These are phyloP conservation scores for Primulina huaijiensis DNA, from an alignment of 257 asterid genomes.

Conservation along the genomic window DNA sequence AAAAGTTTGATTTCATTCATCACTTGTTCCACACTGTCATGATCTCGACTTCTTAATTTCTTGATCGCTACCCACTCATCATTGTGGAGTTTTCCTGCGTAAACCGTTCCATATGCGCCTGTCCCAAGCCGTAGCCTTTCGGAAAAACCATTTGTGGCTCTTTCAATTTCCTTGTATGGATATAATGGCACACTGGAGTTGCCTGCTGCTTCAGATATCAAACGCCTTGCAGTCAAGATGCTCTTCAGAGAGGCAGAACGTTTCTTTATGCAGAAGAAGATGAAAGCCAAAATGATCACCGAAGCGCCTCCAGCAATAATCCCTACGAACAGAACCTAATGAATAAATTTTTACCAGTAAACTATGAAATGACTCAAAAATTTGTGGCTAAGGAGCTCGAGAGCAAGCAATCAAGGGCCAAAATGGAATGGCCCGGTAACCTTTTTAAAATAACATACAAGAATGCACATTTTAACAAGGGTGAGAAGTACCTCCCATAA, in stretches of 20 bases:
- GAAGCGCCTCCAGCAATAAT: constrained; percentile 61
- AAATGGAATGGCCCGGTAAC: background rate
- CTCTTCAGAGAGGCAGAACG: constrained; percentile 42
- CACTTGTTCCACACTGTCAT: constrained; percentile 67
- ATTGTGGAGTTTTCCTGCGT: constrained; percentile 75
- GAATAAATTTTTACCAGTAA: constrained; percentile 2
- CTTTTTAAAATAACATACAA: background rate
- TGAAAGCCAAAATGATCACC: constrained; percentile 33
- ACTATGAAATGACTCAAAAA: background rate
- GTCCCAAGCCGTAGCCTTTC: constrained; percentile 82
- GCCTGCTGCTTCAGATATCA: constrained; percentile 69
- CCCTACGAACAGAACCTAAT: constrained; percentile 35
- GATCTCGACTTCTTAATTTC: constrained; percentile 60
- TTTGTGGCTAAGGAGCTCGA: too few relatives aligned
- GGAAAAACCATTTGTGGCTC: constrained; percentile 66
- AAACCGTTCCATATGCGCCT: constrained; percentile 95
- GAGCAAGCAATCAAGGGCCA: background rate
- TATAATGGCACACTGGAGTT: constrained; percentile 54
- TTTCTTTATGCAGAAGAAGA: constrained; percentile 43
- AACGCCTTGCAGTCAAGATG: constrained; percentile 55
- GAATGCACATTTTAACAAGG: background rate
- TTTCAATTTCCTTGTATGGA: constrained; percentile 69
- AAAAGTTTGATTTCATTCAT: constrained; percentile 90
- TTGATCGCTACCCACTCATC: constrained; percentile 78
- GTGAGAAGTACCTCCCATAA: constrained; percentile 58